Evolutionary conservation across 2,329 filamentous ascomycete species (phyloP), one percentile per base, ranked within the genome.

Genomic region (Diaporthe nobilis): DNA sequence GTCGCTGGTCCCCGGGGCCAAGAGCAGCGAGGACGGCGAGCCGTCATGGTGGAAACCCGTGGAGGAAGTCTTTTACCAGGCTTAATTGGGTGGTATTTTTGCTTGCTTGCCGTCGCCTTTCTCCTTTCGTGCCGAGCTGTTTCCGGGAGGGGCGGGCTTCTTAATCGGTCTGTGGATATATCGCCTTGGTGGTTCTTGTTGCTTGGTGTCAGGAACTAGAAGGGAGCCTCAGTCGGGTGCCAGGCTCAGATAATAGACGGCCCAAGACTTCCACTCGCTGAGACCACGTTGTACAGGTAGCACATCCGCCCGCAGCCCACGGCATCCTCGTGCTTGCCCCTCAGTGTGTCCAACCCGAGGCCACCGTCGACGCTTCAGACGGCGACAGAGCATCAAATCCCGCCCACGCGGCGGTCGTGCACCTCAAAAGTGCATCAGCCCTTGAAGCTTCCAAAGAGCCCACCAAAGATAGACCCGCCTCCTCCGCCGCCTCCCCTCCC

Each of bases 31-130:
- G 78, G 87, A 88, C 8, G 92, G 90, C 2, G 87, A 87, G 78
- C 89, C 89, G n/a, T 82, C 87, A 15, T 94, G 93, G 93, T 94
- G 93, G 93, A 92, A 89, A 81, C 88, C 88, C 2, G 82, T 93
- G 28, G 91, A 94, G 81, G 92, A 94, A 84, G 92, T 94, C 4
- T 94, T 94, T 81, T 92, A 92, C 81, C 82, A 85, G 72, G 83
- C 89, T 37, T 92, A 58, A 42, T 17, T 7, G n/a, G 22, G 49
- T 25, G 65, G n/a, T 70, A 49, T 37, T n/a, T 13, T 70, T 60
- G 49, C 17, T 42, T 61, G 28, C 53, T 53, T 31, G 49, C 37
- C 34, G 44, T 39, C 47, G 20, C 47, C 34, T 31, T 55, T 63
- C 20, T 51, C 53, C 49, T 37, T 53, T 42, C 22, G 42, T 39